phyloP scores from a whole-genome alignment of 257 asterid species.

The Lycium barbarum region DNA sequence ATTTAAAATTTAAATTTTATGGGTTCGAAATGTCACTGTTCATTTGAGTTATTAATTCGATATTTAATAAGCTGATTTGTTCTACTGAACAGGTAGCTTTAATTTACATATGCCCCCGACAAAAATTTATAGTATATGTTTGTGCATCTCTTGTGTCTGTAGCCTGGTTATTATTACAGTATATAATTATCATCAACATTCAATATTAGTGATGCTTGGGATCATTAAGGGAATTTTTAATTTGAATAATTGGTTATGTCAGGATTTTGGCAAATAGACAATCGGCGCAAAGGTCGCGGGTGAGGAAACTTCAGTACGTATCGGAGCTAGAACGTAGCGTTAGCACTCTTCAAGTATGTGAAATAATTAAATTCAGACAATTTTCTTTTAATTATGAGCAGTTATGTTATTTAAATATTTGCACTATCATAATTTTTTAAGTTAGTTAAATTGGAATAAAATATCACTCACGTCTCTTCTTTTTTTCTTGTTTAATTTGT shows the following conservation, averaged over 20 bases:
- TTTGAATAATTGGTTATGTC: slow-evolving; percentile 6
- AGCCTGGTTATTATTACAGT: neutral
- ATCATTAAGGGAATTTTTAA: neutral
- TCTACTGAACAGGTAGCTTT: no score
- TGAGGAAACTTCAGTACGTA: slow-evolving; percentile 87
- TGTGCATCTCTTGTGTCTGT: neutral
- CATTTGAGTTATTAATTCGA: no score
- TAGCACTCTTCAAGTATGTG: slow-evolving; percentile 73
- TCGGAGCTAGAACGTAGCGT: slow-evolving; percentile 95
- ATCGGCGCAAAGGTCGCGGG: slow-evolving; percentile 93
- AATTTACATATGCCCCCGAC: neutral
- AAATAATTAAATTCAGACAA: neutral
- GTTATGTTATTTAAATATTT: no score
- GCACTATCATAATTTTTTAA: no score
- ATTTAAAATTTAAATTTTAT: no score
- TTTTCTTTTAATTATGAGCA: neutral
- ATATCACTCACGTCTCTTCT: neutral
- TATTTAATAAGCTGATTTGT: no score
- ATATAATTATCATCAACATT: no score
- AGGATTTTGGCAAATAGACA: slow-evolving; percentile 96
- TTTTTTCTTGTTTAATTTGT: neutral
- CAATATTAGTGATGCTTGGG: neutral
- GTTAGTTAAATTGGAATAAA: neutral
- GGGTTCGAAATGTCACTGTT: no score
- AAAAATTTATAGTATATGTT: neutral